Evolutionary conservation across 2,329 filamentous ascomycete species (phyloP), one percentile per base, ranked within the genome.

Genomic region (Trichoderma atrobrunneum): DNA sequence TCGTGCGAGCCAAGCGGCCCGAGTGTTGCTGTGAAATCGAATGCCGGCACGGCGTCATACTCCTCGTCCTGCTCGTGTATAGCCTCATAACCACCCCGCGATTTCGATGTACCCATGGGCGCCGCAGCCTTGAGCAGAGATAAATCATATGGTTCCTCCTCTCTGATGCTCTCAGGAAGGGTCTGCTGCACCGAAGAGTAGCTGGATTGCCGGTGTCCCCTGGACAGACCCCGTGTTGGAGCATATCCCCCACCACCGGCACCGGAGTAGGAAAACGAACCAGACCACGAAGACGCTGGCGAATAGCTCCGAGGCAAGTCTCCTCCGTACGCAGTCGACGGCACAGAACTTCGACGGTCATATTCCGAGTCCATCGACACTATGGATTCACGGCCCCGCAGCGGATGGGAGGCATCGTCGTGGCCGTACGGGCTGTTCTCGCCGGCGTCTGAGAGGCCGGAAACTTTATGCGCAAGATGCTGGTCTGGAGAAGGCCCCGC

Each of bases 1-100:
- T 87, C 84, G 56, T 86, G 84, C 2, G 79, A 74, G 3, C 81
- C 82, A 73, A 82, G 79, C 3, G 86, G 86, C 0, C 87, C 85
- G 7, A 85, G 78, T 6, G 82, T 82, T 43, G 82, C 83, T 10
- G 83, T 83, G 18, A 88, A 73, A 73, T 89, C 86, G 71, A 87
- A 84, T 4, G 79, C 78, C 2, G 77, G 70, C 18, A 78, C 78
- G 14, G 78, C 67, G 69, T 72, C 70, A 43, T 75, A 68, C 56
- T 75, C 75, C 0, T 76, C 75, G 1, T 79, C 79, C 10, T 83
- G 78, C 18, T 80, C 77, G 1, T 75, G 67, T 16, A 80, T 79
- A 10, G 79, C 77, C 14, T 78, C 78, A 36, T 83, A 81, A 1
- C 78, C 76, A 14, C 78, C 77, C 8, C 78, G 76, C 28, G 57